A percentile compares a stretch with the other conserved stretches of the same genome.
Conservation (phyloP, 2,329 filamentous ascomycete species). For the Massarina eburnea region DNA sequence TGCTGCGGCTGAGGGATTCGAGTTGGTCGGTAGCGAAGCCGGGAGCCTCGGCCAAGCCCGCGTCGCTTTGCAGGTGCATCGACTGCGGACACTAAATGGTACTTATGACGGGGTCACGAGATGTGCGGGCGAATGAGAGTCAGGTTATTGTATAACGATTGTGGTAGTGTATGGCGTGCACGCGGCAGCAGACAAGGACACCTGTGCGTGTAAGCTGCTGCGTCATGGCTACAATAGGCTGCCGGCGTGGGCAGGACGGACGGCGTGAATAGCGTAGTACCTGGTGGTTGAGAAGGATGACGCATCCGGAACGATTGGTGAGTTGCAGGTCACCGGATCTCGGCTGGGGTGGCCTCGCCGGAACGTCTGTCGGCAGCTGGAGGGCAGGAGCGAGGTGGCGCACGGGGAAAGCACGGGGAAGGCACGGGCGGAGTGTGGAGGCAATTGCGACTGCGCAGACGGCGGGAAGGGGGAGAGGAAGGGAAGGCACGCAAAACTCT, state of each 20-base stretch:
- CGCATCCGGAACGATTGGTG: neutral
- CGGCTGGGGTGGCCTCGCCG: neutral
- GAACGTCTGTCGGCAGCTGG: neutral
- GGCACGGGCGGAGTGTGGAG: neutral
- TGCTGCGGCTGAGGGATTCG: constrained; percentile 32
- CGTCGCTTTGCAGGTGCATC: constrained; percentile 35
- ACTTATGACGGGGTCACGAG: constrained; percentile 23
- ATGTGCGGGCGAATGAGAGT: constrained; percentile 14
- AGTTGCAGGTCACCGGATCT: neutral
- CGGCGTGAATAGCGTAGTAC: neutral
- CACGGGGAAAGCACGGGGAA: neutral
- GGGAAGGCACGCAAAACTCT: constrained; percentile 3
- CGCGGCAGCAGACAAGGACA: constrained; percentile 11
- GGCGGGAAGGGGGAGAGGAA: neutral
- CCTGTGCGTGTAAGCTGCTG: constrained; percentile 18
- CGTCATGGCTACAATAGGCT: neutral
- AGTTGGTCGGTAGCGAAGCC: constrained; percentile 36
- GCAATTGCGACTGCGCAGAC: neutral
- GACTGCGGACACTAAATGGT: constrained; percentile 13
- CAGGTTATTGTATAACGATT: constrained; percentile 4
- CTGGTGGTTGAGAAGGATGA: neutral
- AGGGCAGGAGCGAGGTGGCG: neutral
- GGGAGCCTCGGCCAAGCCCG: constrained; percentile 35
- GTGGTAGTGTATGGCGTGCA: constrained; percentile 5
- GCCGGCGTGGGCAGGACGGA: neutral